These are phyloP conservation scores for Posidonia oceanica DNA, from an alignment of 116 monocot genomes.

Conservation along the genomic window DNA sequence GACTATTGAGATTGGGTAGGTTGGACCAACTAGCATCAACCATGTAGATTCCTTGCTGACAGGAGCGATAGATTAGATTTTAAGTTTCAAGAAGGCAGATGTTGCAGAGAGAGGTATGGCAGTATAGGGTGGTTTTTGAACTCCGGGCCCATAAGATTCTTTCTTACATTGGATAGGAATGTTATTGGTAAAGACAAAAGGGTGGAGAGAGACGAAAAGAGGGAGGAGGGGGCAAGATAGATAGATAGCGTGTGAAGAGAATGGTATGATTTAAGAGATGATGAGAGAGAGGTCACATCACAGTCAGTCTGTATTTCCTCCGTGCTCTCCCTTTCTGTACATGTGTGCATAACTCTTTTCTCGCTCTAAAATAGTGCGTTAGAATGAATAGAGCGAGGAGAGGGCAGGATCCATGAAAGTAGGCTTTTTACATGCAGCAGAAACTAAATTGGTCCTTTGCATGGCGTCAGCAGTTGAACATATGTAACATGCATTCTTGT, in stretches of 20 bases:
- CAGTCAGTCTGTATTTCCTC: neutral
- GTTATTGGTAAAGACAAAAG: constrained; percentile 55
- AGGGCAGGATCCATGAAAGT: neutral
- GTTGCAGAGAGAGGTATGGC: neutral
- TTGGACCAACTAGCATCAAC: neutral
- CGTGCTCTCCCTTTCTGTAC: neutral
- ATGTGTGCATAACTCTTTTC: neutral
- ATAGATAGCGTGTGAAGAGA: constrained; percentile 38
- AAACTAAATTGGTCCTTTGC: neutral
- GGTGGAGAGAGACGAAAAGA: neutral
- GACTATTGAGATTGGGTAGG: neutral
- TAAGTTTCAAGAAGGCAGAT: neutral
- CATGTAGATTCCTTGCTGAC: constrained; percentile 9
- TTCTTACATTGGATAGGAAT: constrained; percentile 18
- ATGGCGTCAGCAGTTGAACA: neutral
- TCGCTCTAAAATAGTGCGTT: neutral
- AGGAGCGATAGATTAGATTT: neutral
- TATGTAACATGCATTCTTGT: no score
- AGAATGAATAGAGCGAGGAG: neutral
- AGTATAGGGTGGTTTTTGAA: neutral
- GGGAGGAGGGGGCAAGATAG: neutral
- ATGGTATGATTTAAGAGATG: constrained; percentile 50
- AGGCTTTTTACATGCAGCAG: neutral
- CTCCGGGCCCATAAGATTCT: neutral
- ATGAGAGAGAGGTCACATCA: constrained; percentile 53